These are phyloP conservation scores for Paraphysoderma sedebokerense DNA, from an alignment of 371 early-diverging fungal genomes.

Conservation along the genomic window DNA sequence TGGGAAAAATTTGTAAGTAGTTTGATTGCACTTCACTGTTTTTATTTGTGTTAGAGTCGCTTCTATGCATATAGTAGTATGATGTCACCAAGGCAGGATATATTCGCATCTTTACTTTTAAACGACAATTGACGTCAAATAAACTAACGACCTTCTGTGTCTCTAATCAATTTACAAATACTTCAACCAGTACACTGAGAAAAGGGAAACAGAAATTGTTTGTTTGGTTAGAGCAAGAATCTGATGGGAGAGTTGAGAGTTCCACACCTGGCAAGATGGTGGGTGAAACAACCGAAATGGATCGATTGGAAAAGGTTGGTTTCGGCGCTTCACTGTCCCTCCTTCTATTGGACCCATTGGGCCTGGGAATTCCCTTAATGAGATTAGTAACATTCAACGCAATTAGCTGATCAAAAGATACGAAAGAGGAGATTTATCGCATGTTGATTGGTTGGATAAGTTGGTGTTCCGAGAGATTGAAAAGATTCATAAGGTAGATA, in stretches of 20 bases:
- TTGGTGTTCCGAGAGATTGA: slow-evolving; percentile 70
- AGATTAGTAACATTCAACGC: background rate
- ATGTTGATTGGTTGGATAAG: slow-evolving; percentile 79
- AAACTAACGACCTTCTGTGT: too few relatives aligned
- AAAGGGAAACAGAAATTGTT: slow-evolving; percentile 65
- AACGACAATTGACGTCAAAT: background rate
- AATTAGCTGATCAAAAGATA: slow-evolving; percentile 54
- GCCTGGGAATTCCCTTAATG: too few relatives aligned
- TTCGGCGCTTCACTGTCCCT: too few relatives aligned
- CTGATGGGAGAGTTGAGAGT: slow-evolving; percentile 35
- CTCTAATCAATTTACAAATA: too few relatives aligned
- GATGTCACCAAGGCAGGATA: too few relatives aligned
- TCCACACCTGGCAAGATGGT: slow-evolving; percentile 37
- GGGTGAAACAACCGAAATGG: slow-evolving; percentile 40
- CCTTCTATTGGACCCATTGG: too few relatives aligned
- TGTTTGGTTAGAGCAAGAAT: slow-evolving; percentile 45
- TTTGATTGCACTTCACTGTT: background rate
- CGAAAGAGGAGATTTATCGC: slow-evolving; percentile 67
- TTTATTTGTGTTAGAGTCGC: background rate
- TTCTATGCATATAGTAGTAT: background rate
- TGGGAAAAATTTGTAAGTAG: slow-evolving; percentile 47
- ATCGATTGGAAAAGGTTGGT: slow-evolving; percentile 61
- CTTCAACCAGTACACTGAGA: slow-evolving; percentile 56
- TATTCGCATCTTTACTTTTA: too few relatives aligned
- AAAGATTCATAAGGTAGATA: slow-evolving; percentile 42